phyloP scores from a whole-genome alignment of 225 moss, liverwort and hornwort genomes.

The Neckera pumila region DNA sequence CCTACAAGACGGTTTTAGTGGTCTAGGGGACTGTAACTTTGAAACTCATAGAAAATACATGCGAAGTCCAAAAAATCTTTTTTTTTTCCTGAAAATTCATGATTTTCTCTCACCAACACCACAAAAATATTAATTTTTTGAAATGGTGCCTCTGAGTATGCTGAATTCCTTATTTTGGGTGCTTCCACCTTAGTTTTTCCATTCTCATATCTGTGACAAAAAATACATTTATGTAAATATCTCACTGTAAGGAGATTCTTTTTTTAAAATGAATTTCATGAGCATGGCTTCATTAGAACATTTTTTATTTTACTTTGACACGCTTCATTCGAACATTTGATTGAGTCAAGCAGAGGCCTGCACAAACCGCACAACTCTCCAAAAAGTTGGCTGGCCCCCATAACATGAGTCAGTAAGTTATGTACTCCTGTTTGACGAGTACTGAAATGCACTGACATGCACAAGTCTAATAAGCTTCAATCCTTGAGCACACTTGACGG shows the following conservation, averaged over 20 bases:
- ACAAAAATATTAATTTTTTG: too few species aligned
- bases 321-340: neutral
- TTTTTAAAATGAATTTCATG: neutral
- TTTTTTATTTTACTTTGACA: neutral
- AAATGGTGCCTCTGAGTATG: too few species aligned
- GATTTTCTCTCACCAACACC: too few species aligned
- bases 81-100: too few species aligned
- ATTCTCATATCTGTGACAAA: neutral
- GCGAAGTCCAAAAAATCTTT: too few species aligned
- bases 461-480: too few species aligned
- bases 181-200: neutral
- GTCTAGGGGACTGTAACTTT: too few species aligned
- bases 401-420: neutral
- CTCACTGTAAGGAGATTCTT: neutral
- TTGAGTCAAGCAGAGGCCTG: neutral
- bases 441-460: neutral
- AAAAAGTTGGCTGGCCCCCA: neutral
- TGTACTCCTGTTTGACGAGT: neutral
- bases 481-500: neutral
- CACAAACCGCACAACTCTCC: neutral
- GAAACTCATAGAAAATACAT: too few species aligned
- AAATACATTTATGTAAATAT: neutral
- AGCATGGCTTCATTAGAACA: neutral
- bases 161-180: too few species aligned
- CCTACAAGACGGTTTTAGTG: too few species aligned